phyloP scores from a whole-genome alignment of 768 basidiomycete species.

The Mycena maculata region DNA sequence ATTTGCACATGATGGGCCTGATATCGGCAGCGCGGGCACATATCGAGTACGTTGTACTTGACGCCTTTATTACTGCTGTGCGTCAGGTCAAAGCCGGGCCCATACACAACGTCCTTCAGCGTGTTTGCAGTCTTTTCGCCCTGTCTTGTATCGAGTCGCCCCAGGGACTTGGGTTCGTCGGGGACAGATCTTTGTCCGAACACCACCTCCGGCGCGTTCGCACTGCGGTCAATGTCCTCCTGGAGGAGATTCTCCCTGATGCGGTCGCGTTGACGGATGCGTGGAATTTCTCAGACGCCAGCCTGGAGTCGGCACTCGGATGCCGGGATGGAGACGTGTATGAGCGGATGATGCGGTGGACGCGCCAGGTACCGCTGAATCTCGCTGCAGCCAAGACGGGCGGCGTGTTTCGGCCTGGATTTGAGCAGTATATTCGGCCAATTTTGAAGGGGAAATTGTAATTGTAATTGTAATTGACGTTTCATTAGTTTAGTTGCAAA shows the following conservation, averaged over 20 bases:
- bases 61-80: slow-evolving; percentile 33
- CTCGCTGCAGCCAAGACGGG: slow-evolving; percentile 8
- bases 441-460: too few relatives aligned
- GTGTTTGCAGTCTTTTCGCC: slow-evolving; percentile 39
- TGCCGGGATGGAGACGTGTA: slow-evolving; percentile 41
- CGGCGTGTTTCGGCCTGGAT: too few relatives aligned
- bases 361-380: slow-evolving; percentile 39
- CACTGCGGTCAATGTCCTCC: slow-evolving; percentile 19
- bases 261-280: slow-evolving; percentile 40
- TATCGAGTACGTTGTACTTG: slow-evolving; percentile 36
- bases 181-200: slow-evolving; percentile 34
- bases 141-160: slow-evolving; percentile 40
- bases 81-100: neutral
- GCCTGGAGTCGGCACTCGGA: slow-evolving; percentile 38
- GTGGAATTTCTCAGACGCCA: slow-evolving; percentile 41
- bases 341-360: slow-evolving; percentile 39
- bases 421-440: too few relatives aligned
- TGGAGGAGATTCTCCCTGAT: slow-evolving; percentile 36
- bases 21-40: slow-evolving; percentile 41
- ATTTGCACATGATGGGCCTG: slow-evolving; percentile 39
- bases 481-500: too few relatives aligned
- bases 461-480: too few relatives aligned
- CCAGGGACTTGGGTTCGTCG: slow-evolving; percentile 37
- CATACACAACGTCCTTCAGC: neutral
- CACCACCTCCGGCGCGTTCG: slow-evolving; percentile 34